Evolutionary conservation across 1,284 basidiomycete genomes (phyloP).

Genomic region (Leccinum insigne): DNA sequence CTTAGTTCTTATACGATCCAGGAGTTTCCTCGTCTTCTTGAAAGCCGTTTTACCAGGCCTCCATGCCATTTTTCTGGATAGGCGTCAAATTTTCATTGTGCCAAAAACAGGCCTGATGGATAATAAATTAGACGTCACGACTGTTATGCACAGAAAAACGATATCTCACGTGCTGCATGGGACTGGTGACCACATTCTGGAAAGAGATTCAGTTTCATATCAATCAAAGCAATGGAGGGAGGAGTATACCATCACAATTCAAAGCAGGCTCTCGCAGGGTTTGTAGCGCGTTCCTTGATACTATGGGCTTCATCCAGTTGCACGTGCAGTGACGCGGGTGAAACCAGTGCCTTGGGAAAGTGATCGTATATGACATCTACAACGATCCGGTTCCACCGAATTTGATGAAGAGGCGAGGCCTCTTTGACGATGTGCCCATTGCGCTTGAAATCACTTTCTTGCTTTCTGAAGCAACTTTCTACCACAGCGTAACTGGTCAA

Average conservation of each 20-base stretch:
- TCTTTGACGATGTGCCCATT: conserved; percentile 89
- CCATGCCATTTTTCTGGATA: conserved; percentile 83
- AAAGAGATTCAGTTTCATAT: neutral
- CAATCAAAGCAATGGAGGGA: neutral
- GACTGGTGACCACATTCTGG: conserved; percentile 86
- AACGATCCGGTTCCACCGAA: conserved; percentile 85
- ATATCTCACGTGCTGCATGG: conserved; percentile 85
- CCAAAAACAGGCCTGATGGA: conserved; percentile 76
- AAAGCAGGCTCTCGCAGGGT: conserved; percentile 96
- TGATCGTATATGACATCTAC: conserved; percentile 37
- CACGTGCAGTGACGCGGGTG: conserved; percentile 9
- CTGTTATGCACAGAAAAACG: neutral
- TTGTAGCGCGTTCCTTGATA: conserved; percentile 94
- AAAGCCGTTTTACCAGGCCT: conserved; percentile 80
- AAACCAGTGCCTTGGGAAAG: neutral
- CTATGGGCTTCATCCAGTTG: conserved; percentile 98
- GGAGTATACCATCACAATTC: conserved; percentile 73
- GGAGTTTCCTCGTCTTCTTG: conserved; percentile 86
- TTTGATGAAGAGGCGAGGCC: conserved; percentile 81
- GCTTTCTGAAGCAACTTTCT: conserved; percentile 93
- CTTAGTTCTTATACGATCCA: conserved; percentile 94
- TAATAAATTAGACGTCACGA: conserved; percentile 4
- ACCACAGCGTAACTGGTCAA: conserved; percentile 84
- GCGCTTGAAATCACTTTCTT: conserved; percentile 90
- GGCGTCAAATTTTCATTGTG: conserved; percentile 94